phyloP scores from a whole-genome alignment of 129 eudicot species.

The Glebionis coronaria region DNA sequence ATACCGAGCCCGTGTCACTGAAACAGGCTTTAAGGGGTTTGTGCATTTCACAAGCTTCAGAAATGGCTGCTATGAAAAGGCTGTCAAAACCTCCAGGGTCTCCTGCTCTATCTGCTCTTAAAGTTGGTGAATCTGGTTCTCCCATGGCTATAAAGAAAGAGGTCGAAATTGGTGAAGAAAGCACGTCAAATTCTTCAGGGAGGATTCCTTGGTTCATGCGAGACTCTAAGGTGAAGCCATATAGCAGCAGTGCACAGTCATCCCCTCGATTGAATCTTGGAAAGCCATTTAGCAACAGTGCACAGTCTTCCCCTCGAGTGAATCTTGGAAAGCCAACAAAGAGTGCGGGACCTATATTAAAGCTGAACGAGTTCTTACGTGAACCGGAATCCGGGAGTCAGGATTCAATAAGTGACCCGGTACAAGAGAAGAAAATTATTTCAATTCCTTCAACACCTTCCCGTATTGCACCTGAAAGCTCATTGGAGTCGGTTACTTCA shows the following conservation, averaged over 20 bases:
- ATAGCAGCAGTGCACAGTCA: too few relatives aligned
- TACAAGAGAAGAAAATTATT: conserved; percentile 29
- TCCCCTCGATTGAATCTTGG: too few relatives aligned
- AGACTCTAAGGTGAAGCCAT: too few relatives aligned
- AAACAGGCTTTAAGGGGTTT: conserved; percentile 92
- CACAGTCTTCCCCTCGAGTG: conserved; percentile 45
- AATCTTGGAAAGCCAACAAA: conserved; percentile 27
- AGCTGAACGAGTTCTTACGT: conserved; percentile 25
- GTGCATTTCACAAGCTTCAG: conserved; percentile 97
- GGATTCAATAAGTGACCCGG: conserved; percentile 21
- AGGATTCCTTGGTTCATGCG: too few relatives aligned
- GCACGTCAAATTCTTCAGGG: too few relatives aligned
- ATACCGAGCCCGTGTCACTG: conserved; percentile 72
- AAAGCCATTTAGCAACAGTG: conserved; percentile 34
- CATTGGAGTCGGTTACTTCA: conserved; percentile 30
- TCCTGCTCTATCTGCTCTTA: too few relatives aligned
- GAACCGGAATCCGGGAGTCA: conserved; percentile 33
- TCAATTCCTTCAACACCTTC: conserved; percentile 30
- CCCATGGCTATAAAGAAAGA: too few relatives aligned
- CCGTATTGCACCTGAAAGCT: conserved; percentile 20
- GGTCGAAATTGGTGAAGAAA: too few relatives aligned
- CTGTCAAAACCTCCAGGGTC: conserved; percentile 21
- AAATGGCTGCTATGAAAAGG: conserved; percentile 85
- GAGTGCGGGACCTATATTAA: conserved; percentile 11
- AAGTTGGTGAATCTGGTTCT: too few relatives aligned